These are phyloP conservation scores for Chrysoporthe puriensis DNA, from an alignment of 2,329 filamentous ascomycete genomes.

Conservation along the genomic window DNA sequence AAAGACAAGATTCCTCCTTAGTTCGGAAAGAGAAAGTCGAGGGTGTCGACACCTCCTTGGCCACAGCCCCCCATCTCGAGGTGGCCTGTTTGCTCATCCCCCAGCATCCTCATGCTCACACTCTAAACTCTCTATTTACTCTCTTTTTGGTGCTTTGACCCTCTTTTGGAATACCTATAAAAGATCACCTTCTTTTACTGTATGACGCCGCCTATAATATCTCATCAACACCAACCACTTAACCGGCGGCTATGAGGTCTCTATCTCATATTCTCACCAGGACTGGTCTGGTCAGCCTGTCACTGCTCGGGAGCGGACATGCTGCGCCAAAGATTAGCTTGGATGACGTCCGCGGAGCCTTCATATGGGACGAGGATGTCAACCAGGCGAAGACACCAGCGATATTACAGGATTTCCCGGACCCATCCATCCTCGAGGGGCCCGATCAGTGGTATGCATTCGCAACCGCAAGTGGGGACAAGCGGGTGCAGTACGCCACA, in stretches of 20 bases:
- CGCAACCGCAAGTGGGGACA: slow-evolving; percentile 54
- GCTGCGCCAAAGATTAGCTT: slow-evolving; percentile 5
- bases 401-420: slow-evolving; percentile 51
- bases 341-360: slow-evolving; percentile 5
- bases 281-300: slow-evolving; percentile 15
- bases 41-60: neutral
- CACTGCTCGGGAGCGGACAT: slow-evolving; percentile 14
- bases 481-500: slow-evolving; percentile 57
- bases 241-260: slow-evolving; percentile 12
- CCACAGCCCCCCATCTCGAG: neutral
- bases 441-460: slow-evolving; percentile 61
- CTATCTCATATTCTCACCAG: slow-evolving; percentile 3
- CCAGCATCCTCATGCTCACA: neutral
- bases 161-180: neutral
- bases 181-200: neutral
- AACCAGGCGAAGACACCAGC: slow-evolving; percentile 13
- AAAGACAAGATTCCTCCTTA: slow-evolving; percentile 2
- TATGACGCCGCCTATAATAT: neutral
- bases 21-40: neutral
- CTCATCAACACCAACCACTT: slow-evolving; percentile 4
- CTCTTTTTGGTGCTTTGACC: neutral
- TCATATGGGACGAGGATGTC: slow-evolving; percentile 12
- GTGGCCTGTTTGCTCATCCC: too few relatives aligned
- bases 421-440: slow-evolving; percentile 55
- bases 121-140: neutral